Evolutionary conservation across 1,284 basidiomycete species (phyloP).

Genomic region (Trametes polyzona): DNA sequence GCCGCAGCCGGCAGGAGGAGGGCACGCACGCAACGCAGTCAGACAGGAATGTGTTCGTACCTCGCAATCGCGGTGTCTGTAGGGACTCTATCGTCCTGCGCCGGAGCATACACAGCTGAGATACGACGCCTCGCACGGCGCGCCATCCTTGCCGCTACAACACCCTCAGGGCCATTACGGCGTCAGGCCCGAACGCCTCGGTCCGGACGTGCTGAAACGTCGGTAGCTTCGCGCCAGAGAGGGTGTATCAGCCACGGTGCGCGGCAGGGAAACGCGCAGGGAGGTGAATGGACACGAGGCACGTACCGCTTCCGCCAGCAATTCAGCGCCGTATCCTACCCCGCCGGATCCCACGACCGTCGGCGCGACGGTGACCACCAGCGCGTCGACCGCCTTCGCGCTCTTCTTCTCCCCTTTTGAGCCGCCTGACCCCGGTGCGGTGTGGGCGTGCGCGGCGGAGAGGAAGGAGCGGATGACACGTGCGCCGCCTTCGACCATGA

Average conservation of each 20-base stretch:
- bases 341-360: slow-evolving; percentile 77
- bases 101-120: slow-evolving; percentile 12
- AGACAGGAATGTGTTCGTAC: not conserved
- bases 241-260: slow-evolving; percentile 11
- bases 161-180: slow-evolving; percentile 31
- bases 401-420: not conserved
- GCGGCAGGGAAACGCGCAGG: too few species aligned
- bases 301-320: slow-evolving; percentile 29
- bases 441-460: slow-evolving; percentile 35
- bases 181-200: slow-evolving; percentile 35
- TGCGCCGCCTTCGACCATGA: slow-evolving; percentile 98
- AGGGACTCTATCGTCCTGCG: slow-evolving; percentile 6
- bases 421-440: too few species aligned
- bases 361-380: slow-evolving; percentile 87
- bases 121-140: not conserved
- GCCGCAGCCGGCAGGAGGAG: not conserved
- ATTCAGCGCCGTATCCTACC: slow-evolving; percentile 52
- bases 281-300: not conserved
- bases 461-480: slow-evolving; percentile 83
- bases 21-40: not conserved
- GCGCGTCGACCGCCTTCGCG: slow-evolving; percentile 54
- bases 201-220: slow-evolving; percentile 35
- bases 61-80: not conserved
- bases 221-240: slow-evolving; percentile 24
- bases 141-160: slow-evolving; percentile 3